A percentile compares a stretch with the other conserved stretches of the same genome.
Evolutionary conservation across 345 rosid species (phyloP).

Genomic region (Corymbia maculata): DNA sequence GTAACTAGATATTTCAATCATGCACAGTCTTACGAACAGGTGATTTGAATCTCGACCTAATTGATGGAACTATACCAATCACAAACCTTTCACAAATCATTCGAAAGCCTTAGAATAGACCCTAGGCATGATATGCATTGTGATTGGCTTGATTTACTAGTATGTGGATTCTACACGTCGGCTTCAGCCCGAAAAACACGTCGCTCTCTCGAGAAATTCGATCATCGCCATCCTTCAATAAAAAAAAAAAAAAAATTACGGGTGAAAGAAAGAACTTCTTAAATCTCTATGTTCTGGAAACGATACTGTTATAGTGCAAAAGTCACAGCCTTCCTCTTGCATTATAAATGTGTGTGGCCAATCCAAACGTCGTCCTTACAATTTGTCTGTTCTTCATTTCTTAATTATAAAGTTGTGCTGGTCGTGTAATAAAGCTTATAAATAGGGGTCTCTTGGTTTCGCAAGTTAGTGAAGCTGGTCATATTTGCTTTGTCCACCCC

Average conservation of each 20-base stretch:
- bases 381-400: neutral
- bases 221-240: neutral
- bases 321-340: neutral
- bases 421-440: neutral
- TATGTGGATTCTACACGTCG: neutral
- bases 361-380: neutral
- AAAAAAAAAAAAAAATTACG: rapidly evolving
- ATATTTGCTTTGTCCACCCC: neutral
- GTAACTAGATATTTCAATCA: neutral
- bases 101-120: neutral
- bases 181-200: neutral
- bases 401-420: neutral
- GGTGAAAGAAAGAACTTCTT: neutral
- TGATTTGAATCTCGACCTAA: neutral
- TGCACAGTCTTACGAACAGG: neutral
- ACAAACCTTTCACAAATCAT: neutral
- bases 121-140: rapidly evolving
- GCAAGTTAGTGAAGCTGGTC: neutral
- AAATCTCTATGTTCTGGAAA: neutral
- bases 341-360: neutral
- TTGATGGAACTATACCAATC: neutral
- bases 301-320: neutral
- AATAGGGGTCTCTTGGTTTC: neutral
- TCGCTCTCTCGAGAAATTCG: neutral
- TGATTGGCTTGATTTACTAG: neutral